Conservation (phyloP, 140 eudicot genomes). For the Oenanthe javanica region DNA sequence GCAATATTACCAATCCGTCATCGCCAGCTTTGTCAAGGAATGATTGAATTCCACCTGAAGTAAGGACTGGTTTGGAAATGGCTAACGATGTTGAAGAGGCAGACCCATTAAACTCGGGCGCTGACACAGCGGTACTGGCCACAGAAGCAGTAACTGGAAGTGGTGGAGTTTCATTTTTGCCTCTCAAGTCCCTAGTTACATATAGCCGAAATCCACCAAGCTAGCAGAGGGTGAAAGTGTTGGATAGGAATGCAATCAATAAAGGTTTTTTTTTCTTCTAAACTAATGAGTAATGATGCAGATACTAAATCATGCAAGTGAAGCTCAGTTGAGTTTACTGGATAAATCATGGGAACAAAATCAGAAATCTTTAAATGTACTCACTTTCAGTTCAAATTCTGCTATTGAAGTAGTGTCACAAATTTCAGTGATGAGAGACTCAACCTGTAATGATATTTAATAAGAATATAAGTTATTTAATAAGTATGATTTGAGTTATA, state of each 20-base stretch:
- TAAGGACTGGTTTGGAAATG: conserved; percentile 42
- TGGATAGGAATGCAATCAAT: neutral
- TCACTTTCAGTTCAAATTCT: conserved; percentile 82
- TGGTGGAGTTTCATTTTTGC: conserved; percentile 30
- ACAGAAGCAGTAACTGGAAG: conserved; percentile 52
- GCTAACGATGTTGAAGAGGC: conserved; percentile 67
- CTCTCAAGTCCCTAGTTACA: conserved; percentile 54
- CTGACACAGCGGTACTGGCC: conserved; percentile 27
- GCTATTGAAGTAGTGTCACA: conserved; percentile 93
- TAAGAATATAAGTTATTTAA: neutral
- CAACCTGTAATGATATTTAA: conserved; percentile 47
- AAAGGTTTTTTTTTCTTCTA: no score
- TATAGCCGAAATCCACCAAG: conserved; percentile 72
- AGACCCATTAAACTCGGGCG: conserved; percentile 47
- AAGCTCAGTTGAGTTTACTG: neutral
- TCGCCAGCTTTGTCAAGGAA: conserved; percentile 70
- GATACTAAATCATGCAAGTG: neutral
- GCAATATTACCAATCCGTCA: conserved; percentile 65
- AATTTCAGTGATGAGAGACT: conserved; percentile 50
- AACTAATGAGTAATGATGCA: neutral
- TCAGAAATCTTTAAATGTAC: conserved; percentile 12
- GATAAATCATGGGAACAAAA: neutral
- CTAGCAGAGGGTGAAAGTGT: conserved; percentile 23
- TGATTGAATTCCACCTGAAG: conserved; percentile 29
- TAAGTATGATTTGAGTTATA: neutral